A percentile compares a stretch with the other conserved stretches of the same genome.
Conservation (phyloP, 257 asterid species). For the Salvia miltiorrhiza region DNA sequence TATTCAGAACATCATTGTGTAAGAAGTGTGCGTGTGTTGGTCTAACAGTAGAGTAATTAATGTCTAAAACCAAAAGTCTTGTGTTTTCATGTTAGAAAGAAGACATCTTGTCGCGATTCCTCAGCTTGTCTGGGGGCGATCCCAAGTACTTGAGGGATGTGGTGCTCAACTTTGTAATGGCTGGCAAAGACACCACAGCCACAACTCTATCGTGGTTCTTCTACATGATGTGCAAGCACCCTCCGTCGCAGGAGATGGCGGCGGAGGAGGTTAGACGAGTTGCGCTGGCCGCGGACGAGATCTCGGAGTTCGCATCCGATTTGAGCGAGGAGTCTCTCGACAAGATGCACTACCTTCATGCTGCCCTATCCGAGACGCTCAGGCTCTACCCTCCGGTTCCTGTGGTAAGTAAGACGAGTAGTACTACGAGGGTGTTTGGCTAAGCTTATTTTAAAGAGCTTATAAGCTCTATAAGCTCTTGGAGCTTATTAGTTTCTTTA, state of each 20-base stretch:
- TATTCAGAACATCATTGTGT: too few species aligned
- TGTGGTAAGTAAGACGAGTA: constrained; percentile 35
- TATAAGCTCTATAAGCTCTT: too few species aligned
- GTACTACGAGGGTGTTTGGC: neutral
- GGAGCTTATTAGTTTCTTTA: too few species aligned
- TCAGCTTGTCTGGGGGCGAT: constrained; percentile 29
- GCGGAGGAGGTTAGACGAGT: constrained; percentile 30
- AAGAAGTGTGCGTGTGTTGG: too few species aligned
- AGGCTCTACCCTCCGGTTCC: constrained; percentile 56
- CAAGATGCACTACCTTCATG: constrained; percentile 57
- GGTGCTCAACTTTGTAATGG: constrained; percentile 44
- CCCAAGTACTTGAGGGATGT: constrained; percentile 54
- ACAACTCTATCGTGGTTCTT: constrained; percentile 54
- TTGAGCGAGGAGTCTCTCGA: constrained; percentile 44
- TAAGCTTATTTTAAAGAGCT: too few species aligned
- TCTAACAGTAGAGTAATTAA: too few species aligned
- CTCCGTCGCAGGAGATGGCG: constrained; percentile 37
- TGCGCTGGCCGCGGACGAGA: neutral
- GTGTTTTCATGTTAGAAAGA: constrained; percentile 25
- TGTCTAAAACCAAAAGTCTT: too few species aligned
- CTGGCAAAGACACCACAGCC: constrained; percentile 64
- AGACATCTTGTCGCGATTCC: constrained; percentile 42
- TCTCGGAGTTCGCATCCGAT: constrained; percentile 22
- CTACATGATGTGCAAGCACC: constrained; percentile 52
- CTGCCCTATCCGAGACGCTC: constrained; percentile 51